Percentiles rank a stretch among this genome's conserved stretches.
phyloP scores from a whole-genome alignment of 495 filamentous ascomycete genomes.

The Penicillium robsamsonii region DNA sequence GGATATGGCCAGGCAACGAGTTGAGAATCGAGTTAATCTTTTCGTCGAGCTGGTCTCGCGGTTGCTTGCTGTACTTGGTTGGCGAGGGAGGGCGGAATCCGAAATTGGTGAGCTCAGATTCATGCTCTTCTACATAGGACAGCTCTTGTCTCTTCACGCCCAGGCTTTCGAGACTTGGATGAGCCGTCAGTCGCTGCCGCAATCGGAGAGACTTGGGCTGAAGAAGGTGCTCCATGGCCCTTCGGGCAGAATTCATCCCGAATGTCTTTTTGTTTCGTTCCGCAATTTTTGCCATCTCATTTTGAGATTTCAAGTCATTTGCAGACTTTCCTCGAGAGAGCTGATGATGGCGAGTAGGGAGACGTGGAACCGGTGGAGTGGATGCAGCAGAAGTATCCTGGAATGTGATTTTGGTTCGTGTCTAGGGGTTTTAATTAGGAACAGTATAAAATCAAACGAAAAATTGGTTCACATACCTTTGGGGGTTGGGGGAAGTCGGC shows the following conservation, averaged over 20 bases:
- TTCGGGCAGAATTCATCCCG: conserved; percentile 15
- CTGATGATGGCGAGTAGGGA: conserved; percentile 18
- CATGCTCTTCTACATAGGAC: conserved; percentile 30
- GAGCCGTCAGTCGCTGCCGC: conserved; percentile 35
- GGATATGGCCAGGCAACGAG: conserved; percentile 76
- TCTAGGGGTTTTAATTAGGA: neutral
- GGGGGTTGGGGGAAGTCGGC: conserved; percentile 1
- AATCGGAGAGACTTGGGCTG: conserved; percentile 29
- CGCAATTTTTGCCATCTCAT: conserved; percentile 11
- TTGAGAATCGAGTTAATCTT: conserved; percentile 83
- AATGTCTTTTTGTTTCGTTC: conserved; percentile 19
- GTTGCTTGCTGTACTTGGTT: conserved; percentile 36
- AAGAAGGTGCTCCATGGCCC: conserved; percentile 21
- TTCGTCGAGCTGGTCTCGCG: conserved; percentile 71
- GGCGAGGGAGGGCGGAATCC: conserved; percentile 36
- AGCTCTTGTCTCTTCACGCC: conserved; percentile 31
- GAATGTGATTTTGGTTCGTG: conserved; percentile 3
- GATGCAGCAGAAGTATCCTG: conserved; percentile 13
- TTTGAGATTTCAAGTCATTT: conserved; percentile 16
- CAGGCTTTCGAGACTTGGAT: conserved; percentile 42
- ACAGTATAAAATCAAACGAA: neutral
- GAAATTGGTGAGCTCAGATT: conserved; percentile 16
- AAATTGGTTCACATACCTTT: conserved; percentile 5
- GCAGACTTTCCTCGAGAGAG: conserved; percentile 25
- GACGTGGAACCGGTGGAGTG: conserved; percentile 15